Evolutionary conservation across 129 eudicot genomes (phyloP).

Genomic region (Pittosporum tobira): DNA sequence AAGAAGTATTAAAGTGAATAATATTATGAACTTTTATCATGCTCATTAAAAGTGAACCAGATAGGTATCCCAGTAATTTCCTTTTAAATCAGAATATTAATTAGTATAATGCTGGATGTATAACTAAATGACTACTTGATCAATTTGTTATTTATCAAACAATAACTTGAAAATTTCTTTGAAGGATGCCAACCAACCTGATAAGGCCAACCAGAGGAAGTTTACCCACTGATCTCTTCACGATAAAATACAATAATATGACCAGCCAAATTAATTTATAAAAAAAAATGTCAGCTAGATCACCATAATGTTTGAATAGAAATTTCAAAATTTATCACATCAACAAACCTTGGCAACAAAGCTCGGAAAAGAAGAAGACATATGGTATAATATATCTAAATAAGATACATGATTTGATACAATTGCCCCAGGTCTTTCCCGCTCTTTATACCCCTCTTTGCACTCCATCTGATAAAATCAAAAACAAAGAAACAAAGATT

Average conservation of each 20-base stretch:
- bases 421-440: constrained; percentile 70
- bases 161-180: too few species aligned
- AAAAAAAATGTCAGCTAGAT: constrained; percentile 23
- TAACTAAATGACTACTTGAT: not conserved
- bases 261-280: constrained; percentile 9
- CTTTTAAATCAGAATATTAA: not conserved
- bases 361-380: constrained; percentile 92
- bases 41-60: not conserved
- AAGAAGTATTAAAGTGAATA: too few species aligned
- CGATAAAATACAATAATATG: constrained; percentile 20
- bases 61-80: too few species aligned
- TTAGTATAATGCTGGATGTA: not conserved
- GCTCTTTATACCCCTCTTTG: constrained; percentile 31
- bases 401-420: constrained; percentile 91
- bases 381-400: constrained; percentile 87
- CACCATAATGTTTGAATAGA: not conserved
- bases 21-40: too few species aligned
- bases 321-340: not conserved
- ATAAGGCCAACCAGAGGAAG: constrained; percentile 97
- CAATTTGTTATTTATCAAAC: not conserved
- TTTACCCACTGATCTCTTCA: constrained; percentile 96
- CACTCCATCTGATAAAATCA: constrained; percentile 24
- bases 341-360: constrained; percentile 91
- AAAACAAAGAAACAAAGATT: not conserved
- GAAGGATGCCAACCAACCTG: constrained; percentile 69